Evolutionary conservation across 2,329 filamentous ascomycete genomes (phyloP).

Genomic region (Alternaria atra): DNA sequence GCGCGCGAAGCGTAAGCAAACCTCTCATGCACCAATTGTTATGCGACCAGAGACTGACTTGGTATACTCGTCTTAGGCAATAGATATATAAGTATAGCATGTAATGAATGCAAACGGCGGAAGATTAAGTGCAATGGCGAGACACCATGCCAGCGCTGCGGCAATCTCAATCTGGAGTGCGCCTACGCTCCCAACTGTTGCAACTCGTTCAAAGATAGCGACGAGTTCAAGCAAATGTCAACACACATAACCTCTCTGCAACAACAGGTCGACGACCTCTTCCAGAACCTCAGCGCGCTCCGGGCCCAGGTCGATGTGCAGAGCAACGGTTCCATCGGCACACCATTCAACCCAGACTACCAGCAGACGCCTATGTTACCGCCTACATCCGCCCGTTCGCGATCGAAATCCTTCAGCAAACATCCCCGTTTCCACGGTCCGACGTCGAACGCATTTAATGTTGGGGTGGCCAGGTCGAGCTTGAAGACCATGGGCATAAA

Average conservation of each 20-base stretch:
- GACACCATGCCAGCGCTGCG: constrained; percentile 70
- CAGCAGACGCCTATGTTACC: constrained; percentile 45
- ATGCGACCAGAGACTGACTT: neutral
- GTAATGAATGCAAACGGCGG: constrained; percentile 71
- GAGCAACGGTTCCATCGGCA: constrained; percentile 41
- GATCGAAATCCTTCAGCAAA: constrained; percentile 53
- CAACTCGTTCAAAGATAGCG: constrained; percentile 89
- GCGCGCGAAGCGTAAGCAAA: constrained; percentile 62
- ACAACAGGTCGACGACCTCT: constrained; percentile 82
- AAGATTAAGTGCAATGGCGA: constrained; percentile 76
- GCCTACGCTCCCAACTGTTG: constrained; percentile 74
- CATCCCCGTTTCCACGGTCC: constrained; percentile 79
- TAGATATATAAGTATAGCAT: constrained; percentile 73
- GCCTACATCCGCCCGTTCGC: constrained; percentile 50
- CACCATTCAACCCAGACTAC: constrained; percentile 44
- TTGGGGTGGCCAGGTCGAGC: constrained; percentile 87
- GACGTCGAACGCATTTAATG: constrained; percentile 83
- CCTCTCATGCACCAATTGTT: neutral
- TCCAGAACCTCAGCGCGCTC: constrained; percentile 74
- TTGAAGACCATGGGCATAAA: constrained; percentile 90
- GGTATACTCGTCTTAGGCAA: neutral
- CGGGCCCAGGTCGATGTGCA: constrained; percentile 59
- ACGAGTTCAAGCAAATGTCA: constrained; percentile 81
- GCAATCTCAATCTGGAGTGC: constrained; percentile 70
- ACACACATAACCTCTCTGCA: constrained; percentile 78